Conservation (phyloP, 768 basidiomycete genomes). For the Wakefieldia striispora region DNA sequence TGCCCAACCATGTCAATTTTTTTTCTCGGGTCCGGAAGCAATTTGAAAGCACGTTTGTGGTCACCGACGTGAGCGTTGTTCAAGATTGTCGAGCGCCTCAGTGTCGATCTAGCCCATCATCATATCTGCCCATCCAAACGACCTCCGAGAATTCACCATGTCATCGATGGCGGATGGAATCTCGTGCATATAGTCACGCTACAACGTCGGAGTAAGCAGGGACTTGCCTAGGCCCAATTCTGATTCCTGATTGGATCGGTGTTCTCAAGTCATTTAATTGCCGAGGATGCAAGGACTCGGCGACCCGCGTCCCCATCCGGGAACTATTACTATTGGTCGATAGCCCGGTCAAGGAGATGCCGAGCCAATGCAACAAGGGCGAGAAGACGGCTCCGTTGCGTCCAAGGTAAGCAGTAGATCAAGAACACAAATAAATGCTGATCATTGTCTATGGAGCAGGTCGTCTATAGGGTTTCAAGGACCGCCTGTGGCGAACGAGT, state of each 20-base stretch:
- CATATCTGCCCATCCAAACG: slow-evolving; percentile 20
- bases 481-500: slow-evolving; percentile 36
- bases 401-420: slow-evolving; percentile 31
- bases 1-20: not conserved
- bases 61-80: slow-evolving; percentile 21
- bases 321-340: slow-evolving; percentile 37
- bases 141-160: slow-evolving; percentile 34
- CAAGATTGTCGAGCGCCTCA: not conserved
- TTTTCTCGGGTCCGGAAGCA: slow-evolving; percentile 21
- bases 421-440: not conserved
- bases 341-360: slow-evolving; percentile 33
- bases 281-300: slow-evolving; percentile 36
- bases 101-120: slow-evolving; percentile 24
- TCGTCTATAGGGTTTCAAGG: slow-evolving; percentile 43
- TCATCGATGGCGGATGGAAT: slow-evolving; percentile 45
- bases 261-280: slow-evolving; percentile 38
- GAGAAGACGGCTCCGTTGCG: slow-evolving; percentile 42
- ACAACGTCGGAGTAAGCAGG: slow-evolving; percentile 39
- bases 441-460: slow-evolving; percentile 23
- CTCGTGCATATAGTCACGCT: slow-evolving; percentile 42
- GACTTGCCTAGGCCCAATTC: not conserved
- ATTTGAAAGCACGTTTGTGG: slow-evolving; percentile 16
- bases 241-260: not conserved
- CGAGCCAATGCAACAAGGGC: slow-evolving; percentile 34
- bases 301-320: slow-evolving; percentile 35